phyloP scores from a whole-genome alignment of 1,284 basidiomycete species.

The Cryptococcus floricola region DNA sequence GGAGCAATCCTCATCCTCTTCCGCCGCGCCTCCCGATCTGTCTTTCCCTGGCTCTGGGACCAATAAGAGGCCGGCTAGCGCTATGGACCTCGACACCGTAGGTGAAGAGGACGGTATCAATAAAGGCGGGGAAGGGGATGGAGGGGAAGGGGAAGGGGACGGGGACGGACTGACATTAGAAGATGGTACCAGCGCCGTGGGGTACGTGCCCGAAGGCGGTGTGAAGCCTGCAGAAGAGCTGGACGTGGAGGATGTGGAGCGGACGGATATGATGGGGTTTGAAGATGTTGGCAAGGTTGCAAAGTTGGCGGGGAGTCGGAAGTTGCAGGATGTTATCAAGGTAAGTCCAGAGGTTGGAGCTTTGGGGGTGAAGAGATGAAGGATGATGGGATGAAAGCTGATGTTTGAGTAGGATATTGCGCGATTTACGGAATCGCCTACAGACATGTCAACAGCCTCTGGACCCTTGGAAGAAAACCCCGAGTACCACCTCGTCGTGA shows the following conservation, averaged over 20 bases:
- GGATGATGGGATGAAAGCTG: background rate
- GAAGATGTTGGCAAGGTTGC: slow-evolving; percentile 83
- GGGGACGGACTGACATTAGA: slow-evolving; percentile 40
- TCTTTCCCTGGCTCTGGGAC: slow-evolving; percentile 26
- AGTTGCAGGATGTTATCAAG: slow-evolving; percentile 81
- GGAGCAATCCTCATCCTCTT: slow-evolving; percentile 22
- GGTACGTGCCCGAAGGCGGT: slow-evolving; percentile 82
- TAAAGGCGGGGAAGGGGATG: slow-evolving; percentile 21
- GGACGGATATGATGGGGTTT: slow-evolving; percentile 78
- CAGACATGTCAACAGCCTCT: slow-evolving; percentile 63
- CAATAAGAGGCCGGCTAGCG: slow-evolving; percentile 25
- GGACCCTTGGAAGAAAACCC: slow-evolving; percentile 82
- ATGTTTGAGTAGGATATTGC: slow-evolving; percentile 67
- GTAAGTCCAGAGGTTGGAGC: slow-evolving; percentile 35
- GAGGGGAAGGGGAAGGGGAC: slow-evolving; percentile 39
- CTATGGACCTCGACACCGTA: slow-evolving; percentile 20
- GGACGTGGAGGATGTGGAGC: slow-evolving; percentile 84
- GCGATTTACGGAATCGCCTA: slow-evolving; percentile 71
- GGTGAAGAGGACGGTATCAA: slow-evolving; percentile 6
- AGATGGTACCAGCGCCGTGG: slow-evolving; percentile 41
- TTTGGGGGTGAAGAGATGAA: background rate
- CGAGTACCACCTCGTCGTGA: slow-evolving; percentile 94
- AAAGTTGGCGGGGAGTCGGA: slow-evolving; percentile 78
- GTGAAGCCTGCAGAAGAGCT: slow-evolving; percentile 88
- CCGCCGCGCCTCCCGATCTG: slow-evolving; percentile 26